A percentile compares a stretch with the other conserved stretches of the same genome.
These are phyloP conservation scores for Dryas integrifolia DNA, from an alignment of 331 rosid species.

Conservation along the genomic window DNA sequence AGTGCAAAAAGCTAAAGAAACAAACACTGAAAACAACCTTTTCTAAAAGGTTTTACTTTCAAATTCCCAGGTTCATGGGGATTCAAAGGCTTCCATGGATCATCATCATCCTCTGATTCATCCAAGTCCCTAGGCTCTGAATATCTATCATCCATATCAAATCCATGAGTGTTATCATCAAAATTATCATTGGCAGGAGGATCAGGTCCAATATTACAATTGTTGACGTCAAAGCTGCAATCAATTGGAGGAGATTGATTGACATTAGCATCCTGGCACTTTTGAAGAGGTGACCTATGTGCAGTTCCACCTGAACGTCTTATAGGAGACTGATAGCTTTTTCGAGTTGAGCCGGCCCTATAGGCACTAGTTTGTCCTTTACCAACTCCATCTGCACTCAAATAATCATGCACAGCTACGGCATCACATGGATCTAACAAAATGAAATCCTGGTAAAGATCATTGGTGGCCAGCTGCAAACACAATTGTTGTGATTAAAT, in stretches of 20 bases:
- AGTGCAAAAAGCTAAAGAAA: constrained; percentile 19
- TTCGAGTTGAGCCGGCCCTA: constrained; percentile 47
- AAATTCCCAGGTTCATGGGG: constrained; percentile 88
- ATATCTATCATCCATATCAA: constrained; percentile 53
- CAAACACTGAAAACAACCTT: constrained; percentile 49
- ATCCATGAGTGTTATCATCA: constrained; percentile 35
- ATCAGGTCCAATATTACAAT: constrained; percentile 35
- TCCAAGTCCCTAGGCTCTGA: constrained; percentile 46
- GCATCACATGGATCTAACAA: constrained; percentile 81
- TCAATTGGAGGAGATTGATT: constrained; percentile 41
- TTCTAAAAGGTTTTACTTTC: constrained; percentile 77
- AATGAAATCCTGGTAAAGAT: constrained; percentile 71
- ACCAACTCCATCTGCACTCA: constrained; percentile 43
- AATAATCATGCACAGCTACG: constrained; percentile 58
- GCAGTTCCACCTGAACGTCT: constrained; percentile 62
- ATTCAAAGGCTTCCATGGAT: constrained; percentile 94
- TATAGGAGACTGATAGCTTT: constrained; percentile 56
- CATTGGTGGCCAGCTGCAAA: constrained; percentile 78
- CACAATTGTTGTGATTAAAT: constrained; percentile 13
- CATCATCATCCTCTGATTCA: constrained; percentile 58
- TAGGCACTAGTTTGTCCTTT: constrained; percentile 42
- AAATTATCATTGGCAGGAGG: constrained; percentile 45
- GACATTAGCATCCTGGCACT: constrained; percentile 48
- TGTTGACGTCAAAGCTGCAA: constrained; percentile 36
- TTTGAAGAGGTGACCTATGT: constrained; percentile 46